phyloP scores from a whole-genome alignment of 345 rosid species.

The Geranium brycei region DNA sequence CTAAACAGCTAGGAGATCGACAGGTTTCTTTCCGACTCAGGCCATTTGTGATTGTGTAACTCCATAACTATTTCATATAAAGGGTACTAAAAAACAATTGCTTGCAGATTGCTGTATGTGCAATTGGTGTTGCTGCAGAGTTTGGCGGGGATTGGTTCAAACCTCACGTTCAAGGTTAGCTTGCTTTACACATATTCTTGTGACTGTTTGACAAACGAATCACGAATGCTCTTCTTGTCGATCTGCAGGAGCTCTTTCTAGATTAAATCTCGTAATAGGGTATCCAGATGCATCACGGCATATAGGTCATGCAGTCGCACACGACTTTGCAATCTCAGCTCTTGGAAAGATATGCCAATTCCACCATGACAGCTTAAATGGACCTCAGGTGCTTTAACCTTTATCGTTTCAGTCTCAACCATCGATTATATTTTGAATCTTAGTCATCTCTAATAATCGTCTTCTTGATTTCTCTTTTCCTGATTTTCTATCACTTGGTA shows the following conservation, averaged over 20 bases:
- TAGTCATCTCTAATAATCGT: not conserved
- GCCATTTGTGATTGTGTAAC: too few species aligned
- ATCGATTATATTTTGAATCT: not conserved
- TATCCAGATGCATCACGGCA: slow-evolving; percentile 42
- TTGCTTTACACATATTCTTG: too few species aligned
- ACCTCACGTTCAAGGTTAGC: slow-evolving; percentile 47
- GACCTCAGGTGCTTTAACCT: slow-evolving; percentile 36
- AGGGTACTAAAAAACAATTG: too few species aligned
- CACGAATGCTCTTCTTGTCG: too few species aligned
- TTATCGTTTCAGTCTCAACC: not conserved
- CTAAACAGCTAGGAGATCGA: slow-evolving; percentile 48
- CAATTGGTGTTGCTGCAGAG: slow-evolving; percentile 62
- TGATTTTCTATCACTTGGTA: too few species aligned
- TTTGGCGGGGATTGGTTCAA: slow-evolving; percentile 52
- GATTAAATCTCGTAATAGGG: slow-evolving; percentile 38
- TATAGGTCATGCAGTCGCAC: slow-evolving; percentile 45
- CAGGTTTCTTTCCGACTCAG: slow-evolving; percentile 25
- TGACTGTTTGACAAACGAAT: not conserved
- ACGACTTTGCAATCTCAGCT: slow-evolving; percentile 73
- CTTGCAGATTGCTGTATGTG: slow-evolving; percentile 62
- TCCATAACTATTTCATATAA: too few species aligned
- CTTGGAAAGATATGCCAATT: slow-evolving; percentile 62
- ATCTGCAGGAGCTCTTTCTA: slow-evolving; percentile 45
- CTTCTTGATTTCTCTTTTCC: too few species aligned
- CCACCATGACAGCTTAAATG: slow-evolving; percentile 46